A percentile compares a stretch with the other conserved stretches of the same genome.
These are phyloP conservation scores for Tuber magnatum DNA, from an alignment of 495 filamentous ascomycete species.

Conservation along the genomic window DNA sequence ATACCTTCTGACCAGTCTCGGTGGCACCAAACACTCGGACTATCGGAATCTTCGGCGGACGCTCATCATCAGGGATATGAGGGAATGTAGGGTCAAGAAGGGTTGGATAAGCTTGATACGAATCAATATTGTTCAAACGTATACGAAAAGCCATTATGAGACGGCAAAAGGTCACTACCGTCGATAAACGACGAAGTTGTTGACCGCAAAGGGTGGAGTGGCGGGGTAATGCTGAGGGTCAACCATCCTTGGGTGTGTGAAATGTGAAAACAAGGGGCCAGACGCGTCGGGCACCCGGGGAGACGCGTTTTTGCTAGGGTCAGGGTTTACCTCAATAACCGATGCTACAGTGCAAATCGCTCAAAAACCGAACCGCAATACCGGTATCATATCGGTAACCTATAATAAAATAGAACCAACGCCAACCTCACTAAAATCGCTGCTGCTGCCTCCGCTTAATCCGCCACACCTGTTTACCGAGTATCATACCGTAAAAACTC, in stretches of 20 bases:
- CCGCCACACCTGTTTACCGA: too few relatives aligned
- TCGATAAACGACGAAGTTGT: not conserved
- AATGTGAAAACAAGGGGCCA: not conserved
- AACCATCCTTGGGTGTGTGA: not conserved
- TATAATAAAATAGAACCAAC: too few relatives aligned
- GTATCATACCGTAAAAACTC: too few relatives aligned
- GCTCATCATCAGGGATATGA: slow-evolving; percentile 49
- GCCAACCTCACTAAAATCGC: too few relatives aligned
- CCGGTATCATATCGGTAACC: too few relatives aligned
- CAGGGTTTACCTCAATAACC: not conserved
- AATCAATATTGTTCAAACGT: slow-evolving; percentile 88
- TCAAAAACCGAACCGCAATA: not conserved
- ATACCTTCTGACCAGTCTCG: slow-evolving; percentile 92
- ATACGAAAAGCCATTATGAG: slow-evolving; percentile 42
- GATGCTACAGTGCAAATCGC: too few relatives aligned
- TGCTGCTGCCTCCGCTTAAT: too few relatives aligned
- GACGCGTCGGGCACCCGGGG: not conserved
- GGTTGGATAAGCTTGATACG: slow-evolving; percentile 73
- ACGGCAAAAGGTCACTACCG: not conserved
- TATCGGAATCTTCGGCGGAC: slow-evolving; percentile 68
- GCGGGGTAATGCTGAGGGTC: not conserved
- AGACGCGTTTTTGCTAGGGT: slow-evolving; percentile 1
- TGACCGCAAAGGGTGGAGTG: not conserved
- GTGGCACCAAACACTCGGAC: slow-evolving; percentile 89
- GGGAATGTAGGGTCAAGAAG: slow-evolving; percentile 74